Percentiles rank a stretch among this genome's conserved stretches.
phyloP scores from a whole-genome alignment of 2,329 filamentous ascomycete species.

The Colletotrichum sp. region DNA sequence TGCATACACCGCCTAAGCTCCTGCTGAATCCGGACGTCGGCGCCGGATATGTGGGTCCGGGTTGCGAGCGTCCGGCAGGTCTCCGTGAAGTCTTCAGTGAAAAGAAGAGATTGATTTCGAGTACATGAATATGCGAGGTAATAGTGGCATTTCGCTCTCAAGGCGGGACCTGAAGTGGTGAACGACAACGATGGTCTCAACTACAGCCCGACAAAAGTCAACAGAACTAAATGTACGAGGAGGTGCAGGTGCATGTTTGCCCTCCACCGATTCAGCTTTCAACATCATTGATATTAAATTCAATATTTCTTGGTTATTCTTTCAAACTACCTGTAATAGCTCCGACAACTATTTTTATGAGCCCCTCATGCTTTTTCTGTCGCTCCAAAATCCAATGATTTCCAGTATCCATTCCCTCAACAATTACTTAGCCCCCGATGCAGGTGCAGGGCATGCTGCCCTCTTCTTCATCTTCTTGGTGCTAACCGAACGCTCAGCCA shows the following conservation, averaged over 20 bases:
- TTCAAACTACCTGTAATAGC: rapidly evolving
- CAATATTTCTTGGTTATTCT: rapidly evolving
- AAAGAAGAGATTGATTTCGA: no score
- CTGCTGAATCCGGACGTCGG: background rate
- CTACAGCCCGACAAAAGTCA: background rate
- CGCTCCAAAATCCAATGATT: background rate
- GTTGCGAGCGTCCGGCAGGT: background rate
- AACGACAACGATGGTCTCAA: background rate
- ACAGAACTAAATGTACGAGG: background rate
- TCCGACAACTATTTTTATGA: background rate
- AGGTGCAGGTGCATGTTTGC: no score
- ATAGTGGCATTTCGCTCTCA: no score
- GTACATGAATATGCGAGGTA: no score
- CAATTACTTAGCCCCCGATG: background rate
- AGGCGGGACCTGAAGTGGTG: rapidly evolving
- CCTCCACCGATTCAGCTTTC: background rate
- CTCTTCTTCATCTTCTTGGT: background rate
- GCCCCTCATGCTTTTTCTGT: background rate
- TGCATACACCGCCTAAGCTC: background rate
- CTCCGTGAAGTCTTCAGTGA: background rate
- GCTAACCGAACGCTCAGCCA: background rate
- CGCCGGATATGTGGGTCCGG: background rate
- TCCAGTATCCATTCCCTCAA: background rate
- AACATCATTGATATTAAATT: background rate
- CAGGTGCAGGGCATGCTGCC: background rate